Percentiles rank a stretch among this genome's conserved stretches.
phyloP scores from a whole-genome alignment of 2,329 filamentous ascomycete species.

The Colletotrichum noveboracense region DNA sequence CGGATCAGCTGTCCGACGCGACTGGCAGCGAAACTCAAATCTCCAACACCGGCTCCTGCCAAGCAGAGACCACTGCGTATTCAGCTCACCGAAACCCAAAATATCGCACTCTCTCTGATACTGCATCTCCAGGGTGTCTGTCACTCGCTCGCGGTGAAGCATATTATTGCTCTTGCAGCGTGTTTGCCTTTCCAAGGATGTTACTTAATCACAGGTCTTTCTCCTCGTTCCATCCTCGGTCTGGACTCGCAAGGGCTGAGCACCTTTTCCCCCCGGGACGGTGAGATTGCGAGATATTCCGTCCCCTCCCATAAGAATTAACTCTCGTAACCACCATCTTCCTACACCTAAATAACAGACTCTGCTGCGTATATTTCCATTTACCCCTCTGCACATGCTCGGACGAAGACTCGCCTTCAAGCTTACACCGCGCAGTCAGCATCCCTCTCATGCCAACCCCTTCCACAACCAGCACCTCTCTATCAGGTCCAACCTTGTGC shows the following conservation, averaged over 20 bases:
- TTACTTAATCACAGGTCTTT: not conserved
- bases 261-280: not conserved
- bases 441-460: not conserved
- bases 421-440: slow-evolving; percentile 4
- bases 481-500: not conserved
- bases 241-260: not conserved
- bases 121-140: not conserved
- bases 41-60: not conserved
- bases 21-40: not conserved
- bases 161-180: not conserved
- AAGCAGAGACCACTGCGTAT: not conserved
- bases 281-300: not conserved
- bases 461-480: not conserved
- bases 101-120: not conserved
- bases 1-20: not conserved
- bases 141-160: not conserved
- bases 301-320: not conserved
- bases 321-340: not conserved
- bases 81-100: slow-evolving; percentile 1
- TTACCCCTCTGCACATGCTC: not conserved
- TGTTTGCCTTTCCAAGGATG: not conserved
- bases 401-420: not conserved
- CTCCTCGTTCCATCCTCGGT: not conserved
- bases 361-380: not conserved
- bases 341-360: not conserved